These are phyloP conservation scores for Magnaporthiopsis rhizophila DNA, from an alignment of 2,329 filamentous ascomycete genomes.

Conservation along the genomic window DNA sequence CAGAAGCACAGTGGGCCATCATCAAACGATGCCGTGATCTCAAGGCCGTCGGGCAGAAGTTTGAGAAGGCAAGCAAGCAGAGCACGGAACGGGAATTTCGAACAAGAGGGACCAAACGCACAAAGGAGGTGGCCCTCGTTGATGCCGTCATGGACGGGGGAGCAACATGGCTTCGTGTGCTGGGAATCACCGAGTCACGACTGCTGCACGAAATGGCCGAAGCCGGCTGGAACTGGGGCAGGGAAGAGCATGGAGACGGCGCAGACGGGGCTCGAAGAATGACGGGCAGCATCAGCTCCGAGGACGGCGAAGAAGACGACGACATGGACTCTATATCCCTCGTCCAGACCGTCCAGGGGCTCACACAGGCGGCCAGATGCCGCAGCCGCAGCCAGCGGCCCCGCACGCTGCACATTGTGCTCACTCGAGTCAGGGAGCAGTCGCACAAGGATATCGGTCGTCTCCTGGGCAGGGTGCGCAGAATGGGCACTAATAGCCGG, in stretches of 20 bases:
- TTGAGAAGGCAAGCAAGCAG: slow-evolving; percentile 11
- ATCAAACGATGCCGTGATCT: slow-evolving; percentile 22
- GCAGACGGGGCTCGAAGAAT: slow-evolving; percentile 9
- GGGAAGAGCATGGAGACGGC: slow-evolving; percentile 12
- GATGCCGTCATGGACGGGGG: slow-evolving; percentile 26
- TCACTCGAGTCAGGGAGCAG: slow-evolving; percentile 21
- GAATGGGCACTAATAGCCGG: slow-evolving; percentile 11
- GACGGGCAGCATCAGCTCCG: slow-evolving; percentile 6
- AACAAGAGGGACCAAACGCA: not conserved
- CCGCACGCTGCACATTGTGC: slow-evolving; percentile 18
- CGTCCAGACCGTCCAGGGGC: slow-evolving; percentile 17
- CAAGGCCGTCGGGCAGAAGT: slow-evolving; percentile 20
- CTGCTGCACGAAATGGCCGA: slow-evolving; percentile 24
- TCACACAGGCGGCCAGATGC: slow-evolving; percentile 20
- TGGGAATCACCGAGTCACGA: slow-evolving; percentile 21
- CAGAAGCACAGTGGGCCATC: slow-evolving; percentile 18
- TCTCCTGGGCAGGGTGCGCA: slow-evolving; percentile 18
- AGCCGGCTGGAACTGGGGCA: slow-evolving; percentile 22
- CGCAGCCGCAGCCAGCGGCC: slow-evolving; percentile 21
- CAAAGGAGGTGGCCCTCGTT: slow-evolving; percentile 15
- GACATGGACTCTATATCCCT: slow-evolving; percentile 17
- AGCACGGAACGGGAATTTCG: too few relatives aligned
- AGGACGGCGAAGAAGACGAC: slow-evolving; percentile 10
- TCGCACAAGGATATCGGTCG: slow-evolving; percentile 17
- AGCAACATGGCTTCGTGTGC: slow-evolving; percentile 25